Evolutionary conservation across 2,329 filamentous ascomycete genomes (phyloP), one percentile per base, ranked within the genome.

Genomic region (Aspergillus calidoustus): DNA sequence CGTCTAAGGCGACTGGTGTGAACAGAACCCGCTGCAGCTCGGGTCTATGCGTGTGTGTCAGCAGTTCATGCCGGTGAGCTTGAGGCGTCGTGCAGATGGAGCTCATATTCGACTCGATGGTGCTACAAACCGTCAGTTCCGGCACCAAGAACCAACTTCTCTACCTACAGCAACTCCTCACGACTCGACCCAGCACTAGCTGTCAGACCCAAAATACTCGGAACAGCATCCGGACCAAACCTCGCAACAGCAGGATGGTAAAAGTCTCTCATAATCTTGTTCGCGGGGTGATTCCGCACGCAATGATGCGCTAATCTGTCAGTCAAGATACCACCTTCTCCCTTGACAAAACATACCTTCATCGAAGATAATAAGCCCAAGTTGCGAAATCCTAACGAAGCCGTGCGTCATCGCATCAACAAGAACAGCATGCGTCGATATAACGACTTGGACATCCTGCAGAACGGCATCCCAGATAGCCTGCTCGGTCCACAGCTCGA

Each of bases 281-380:
- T 88, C 11, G 88, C 87, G 0, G 90, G 82, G 66, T 89, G 84
- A 1, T 85, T 87, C 19, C 82, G 80, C 5, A 82, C 83, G 67
- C 91, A 94, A 72, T 93, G 88, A 71, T 96, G 92, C 9, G 91
- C 92, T 79, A 49, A 11, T 54, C 43, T 38, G 44, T 38, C 22
- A 46, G 30, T 46, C 13, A 7, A n/a, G 2, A 13, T 47, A 11
- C 28, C n/a, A 7, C 46, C 11, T 23, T 25, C 28, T 7, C 54
- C 9, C 23, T 22, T 4, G 17, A 6, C 11, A 34, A 31, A 6
- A 41, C 49, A 23, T 72, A 89, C 91, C 91, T 86, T 97, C 93
- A 70, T 97, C 93, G 68, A 96, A 91, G 0, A 96, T 84, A 17
- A 96, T 77, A 4, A 97, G 79, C 5, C 88, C 82, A 23, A 96